Evolutionary conservation across 2,329 filamentous ascomycete genomes (phyloP).

Genomic region (Graphium sp.): DNA sequence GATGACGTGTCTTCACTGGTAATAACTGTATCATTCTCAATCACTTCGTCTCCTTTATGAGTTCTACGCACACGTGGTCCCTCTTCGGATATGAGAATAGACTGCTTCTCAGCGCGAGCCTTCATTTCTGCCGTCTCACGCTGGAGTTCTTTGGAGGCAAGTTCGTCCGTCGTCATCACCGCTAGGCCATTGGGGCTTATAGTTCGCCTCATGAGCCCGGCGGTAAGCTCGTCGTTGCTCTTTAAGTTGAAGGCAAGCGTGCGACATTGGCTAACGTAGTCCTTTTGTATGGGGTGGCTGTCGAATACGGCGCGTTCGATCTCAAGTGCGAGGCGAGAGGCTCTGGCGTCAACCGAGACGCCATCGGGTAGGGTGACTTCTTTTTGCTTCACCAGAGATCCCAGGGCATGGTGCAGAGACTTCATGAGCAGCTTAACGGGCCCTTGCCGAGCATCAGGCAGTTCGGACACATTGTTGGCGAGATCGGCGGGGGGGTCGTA

Average conservation of each 20-base stretch:
- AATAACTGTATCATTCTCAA: constrained; percentile 55
- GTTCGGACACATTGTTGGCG: constrained; percentile 29
- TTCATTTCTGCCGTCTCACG: constrained; percentile 60
- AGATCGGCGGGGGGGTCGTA: constrained; percentile 36
- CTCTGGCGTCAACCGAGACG: constrained; percentile 44
- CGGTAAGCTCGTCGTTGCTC: constrained; percentile 64
- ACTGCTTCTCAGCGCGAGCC: constrained; percentile 64
- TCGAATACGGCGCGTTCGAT: constrained; percentile 59
- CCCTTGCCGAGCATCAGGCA: constrained; percentile 48
- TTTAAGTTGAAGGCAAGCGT: constrained; percentile 77
- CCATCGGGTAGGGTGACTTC: constrained; percentile 46
- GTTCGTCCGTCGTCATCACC: constrained; percentile 78
- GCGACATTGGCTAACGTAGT: constrained; percentile 49
- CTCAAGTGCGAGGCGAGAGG: constrained; percentile 56
- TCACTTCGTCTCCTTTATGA: constrained; percentile 85
- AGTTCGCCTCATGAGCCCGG: constrained; percentile 55
- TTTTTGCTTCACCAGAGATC: constrained; percentile 48
- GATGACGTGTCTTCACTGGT: constrained; percentile 10
- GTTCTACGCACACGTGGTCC: constrained; percentile 70
- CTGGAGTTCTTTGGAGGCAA: constrained; percentile 83
- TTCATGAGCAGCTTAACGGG: constrained; percentile 56
- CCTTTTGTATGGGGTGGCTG: constrained; percentile 30
- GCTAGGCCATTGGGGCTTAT: constrained; percentile 63
- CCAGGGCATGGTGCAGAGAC: constrained; percentile 48
- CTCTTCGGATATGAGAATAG: constrained; percentile 64